Base-by-base conservation (phyloP, 768 basidiomycete species). In the Hypholoma fasciculare region DNA sequence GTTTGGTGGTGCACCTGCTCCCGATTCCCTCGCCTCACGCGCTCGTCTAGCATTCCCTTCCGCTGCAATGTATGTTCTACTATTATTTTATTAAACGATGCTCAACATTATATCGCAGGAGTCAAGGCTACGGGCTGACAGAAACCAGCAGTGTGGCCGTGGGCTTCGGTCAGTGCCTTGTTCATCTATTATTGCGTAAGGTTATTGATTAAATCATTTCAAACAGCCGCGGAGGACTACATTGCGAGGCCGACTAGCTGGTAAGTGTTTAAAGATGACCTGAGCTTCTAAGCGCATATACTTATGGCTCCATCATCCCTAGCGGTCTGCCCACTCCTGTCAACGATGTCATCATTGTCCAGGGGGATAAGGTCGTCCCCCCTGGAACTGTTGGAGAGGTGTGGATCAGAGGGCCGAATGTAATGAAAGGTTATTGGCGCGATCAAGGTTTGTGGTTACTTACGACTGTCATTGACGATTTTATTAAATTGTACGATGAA, bases 341-440 rank as follows among this genome's bases (percentile, higher is more conserved):
- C 30, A 83, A 84, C 61, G 82, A 85, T 51, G 72, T 87, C 58
- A 65, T 75, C 46, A 82, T 87, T 54, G 74, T 87, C 37, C 69
- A 72, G 7, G 69, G 78, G 51, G 74, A 70, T 34, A 66, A 63
- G 51, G 65, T 62, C 38, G 68, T 78, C 19, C 71, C 76, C 54
- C 58, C 74, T 14, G 75, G 76, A 34, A 61, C 65, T 40, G 70
- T 78, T 30, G 82, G 82, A 40, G 82, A 83, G 72, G 78, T 83
- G 37, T 83, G 80, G 80, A 40, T 83, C 57, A 80, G 82, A 17
- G 85, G 86, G 12, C 82, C 83, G 5, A 83, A 85, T 67, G 74
- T 86, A 49, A 86, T 86, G 84, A 81, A 82, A 63, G 75, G 76
- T 11, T 87, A 87, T 65, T 86, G 83, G 82, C 71, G 77, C 47